A percentile compares a stretch with the other conserved stretches of the same genome.
Evolutionary conservation across 2,329 filamentous ascomycete species (phyloP).

Genomic region (Penicillium glabrum): DNA sequence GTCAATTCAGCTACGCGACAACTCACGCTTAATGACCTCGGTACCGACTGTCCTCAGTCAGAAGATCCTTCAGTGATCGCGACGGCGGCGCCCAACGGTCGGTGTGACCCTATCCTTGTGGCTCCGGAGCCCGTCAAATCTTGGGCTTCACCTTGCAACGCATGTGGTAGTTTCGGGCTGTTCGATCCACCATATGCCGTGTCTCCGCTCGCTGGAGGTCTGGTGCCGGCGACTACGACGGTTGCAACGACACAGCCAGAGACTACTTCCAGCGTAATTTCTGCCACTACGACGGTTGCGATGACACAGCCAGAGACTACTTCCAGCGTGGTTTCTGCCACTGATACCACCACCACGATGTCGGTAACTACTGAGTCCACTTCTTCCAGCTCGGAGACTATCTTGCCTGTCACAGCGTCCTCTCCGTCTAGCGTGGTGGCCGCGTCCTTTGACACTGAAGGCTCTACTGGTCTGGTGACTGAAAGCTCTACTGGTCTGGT

Average conservation of each 20-base stretch:
- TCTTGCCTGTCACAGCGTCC: background rate
- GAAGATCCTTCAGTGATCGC: constrained; percentile 10
- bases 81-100: constrained; percentile 8
- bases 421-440: background rate
- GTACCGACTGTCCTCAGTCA: constrained; percentile 15
- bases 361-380: background rate
- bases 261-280: constrained; percentile 1
- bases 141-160: constrained; percentile 17
- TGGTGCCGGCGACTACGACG: constrained; percentile 10
- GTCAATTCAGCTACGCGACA: constrained; percentile 10
- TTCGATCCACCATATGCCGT: constrained; percentile 18
- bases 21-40: constrained; percentile 14
- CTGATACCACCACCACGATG: background rate
- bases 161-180: constrained; percentile 14
- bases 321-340: background rate
- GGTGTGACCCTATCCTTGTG: constrained; percentile 14
- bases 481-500: background rate
- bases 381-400: background rate
- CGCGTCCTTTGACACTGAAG: background rate
- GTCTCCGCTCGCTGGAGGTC: constrained; percentile 9
- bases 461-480: background rate
- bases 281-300: constrained; percentile 7
- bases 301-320: constrained; percentile 8
- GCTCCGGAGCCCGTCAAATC: constrained; percentile 15
- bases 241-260: constrained; percentile 7